A percentile compares a stretch with the other conserved stretches of the same genome.
phyloP scores from a whole-genome alignment of 805 yeast genomes.

The Saccharomyces kudriavzevii region DNA sequence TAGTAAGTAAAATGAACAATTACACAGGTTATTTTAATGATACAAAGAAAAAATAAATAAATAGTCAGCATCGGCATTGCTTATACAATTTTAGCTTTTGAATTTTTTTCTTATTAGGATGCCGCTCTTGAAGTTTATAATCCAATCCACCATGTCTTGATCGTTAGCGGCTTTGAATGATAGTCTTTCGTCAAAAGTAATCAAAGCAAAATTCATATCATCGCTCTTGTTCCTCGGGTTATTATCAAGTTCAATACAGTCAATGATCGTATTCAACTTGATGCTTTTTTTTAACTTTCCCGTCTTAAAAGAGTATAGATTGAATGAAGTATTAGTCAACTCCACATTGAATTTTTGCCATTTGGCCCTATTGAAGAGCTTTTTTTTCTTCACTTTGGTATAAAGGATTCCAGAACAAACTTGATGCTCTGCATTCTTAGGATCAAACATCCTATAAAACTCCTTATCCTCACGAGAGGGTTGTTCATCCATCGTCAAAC shows the following conservation, averaged over 20 bases:
- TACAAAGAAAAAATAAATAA: background rate
- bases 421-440: conserved; percentile 8
- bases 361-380: conserved; percentile 13
- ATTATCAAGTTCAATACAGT: conserved; percentile 16
- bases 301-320: conserved; percentile 12
- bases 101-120: conserved; percentile 12
- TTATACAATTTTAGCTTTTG: background rate
- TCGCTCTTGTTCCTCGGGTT: background rate
- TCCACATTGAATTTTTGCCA: conserved; percentile 15
- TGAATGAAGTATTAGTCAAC: conserved; percentile 11
- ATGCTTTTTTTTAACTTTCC: conserved; percentile 9
- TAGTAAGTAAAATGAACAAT: background rate
- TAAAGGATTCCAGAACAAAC: conserved; percentile 11
- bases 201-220: conserved; percentile 14
- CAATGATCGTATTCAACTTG: conserved; percentile 12
- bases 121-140: conserved; percentile 17
- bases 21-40: background rate
- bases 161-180: conserved; percentile 15
- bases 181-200: conserved; percentile 14
- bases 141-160: conserved; percentile 20
- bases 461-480: conserved; percentile 5
- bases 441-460: conserved; percentile 16
- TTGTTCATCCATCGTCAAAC: background rate
- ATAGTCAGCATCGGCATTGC: background rate
- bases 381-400: conserved; percentile 10